A percentile compares a stretch with the other conserved stretches of the same genome.
Conservation (phyloP, 1,284 basidiomycete species). For the Phellopilus nigrolimitatus region DNA sequence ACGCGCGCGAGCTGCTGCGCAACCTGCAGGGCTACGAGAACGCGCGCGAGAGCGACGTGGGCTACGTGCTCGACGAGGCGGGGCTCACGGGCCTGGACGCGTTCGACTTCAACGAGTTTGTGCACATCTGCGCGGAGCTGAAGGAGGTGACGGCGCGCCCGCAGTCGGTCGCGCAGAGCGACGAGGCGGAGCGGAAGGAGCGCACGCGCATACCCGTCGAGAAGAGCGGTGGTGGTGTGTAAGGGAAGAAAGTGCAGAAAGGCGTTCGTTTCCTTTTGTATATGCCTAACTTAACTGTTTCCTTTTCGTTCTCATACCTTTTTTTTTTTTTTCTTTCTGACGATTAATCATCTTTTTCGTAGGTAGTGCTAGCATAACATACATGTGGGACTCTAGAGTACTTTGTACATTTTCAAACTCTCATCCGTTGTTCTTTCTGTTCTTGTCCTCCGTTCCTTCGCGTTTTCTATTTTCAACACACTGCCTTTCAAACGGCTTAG, state of each 20-base stretch:
- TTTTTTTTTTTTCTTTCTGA: too few relatives aligned
- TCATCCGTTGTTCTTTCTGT: too few relatives aligned
- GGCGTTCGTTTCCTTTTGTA: too few relatives aligned
- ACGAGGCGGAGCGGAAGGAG: constrained; percentile 39
- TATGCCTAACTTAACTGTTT: too few relatives aligned
- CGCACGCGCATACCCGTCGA: constrained; percentile 72
- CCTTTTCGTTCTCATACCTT: too few relatives aligned
- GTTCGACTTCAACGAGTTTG: constrained; percentile 74
- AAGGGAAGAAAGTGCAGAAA: neutral
- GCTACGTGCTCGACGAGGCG: constrained; percentile 72
- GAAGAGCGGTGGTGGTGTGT: constrained; percentile 81
- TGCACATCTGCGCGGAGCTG: constrained; percentile 76
- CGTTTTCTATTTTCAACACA: too few relatives aligned
- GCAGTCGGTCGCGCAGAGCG: constrained; percentile 29
- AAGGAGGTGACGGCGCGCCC: constrained; percentile 65
- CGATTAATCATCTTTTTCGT: too few relatives aligned
- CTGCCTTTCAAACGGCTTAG: too few relatives aligned
- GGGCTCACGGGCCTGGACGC: constrained; percentile 53
- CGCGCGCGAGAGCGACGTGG: constrained; percentile 53
- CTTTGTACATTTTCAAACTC: too few relatives aligned
- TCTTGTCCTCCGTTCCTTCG: too few relatives aligned
- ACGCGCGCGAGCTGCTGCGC: constrained; percentile 41
- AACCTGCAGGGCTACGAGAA: constrained; percentile 49
- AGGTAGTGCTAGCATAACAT: too few relatives aligned
- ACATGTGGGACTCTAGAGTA: too few relatives aligned